Percentiles rank a stretch among this genome's conserved stretches.
phyloP scores from a whole-genome alignment of 331 rosid genomes.

The Acacia pycnantha region DNA sequence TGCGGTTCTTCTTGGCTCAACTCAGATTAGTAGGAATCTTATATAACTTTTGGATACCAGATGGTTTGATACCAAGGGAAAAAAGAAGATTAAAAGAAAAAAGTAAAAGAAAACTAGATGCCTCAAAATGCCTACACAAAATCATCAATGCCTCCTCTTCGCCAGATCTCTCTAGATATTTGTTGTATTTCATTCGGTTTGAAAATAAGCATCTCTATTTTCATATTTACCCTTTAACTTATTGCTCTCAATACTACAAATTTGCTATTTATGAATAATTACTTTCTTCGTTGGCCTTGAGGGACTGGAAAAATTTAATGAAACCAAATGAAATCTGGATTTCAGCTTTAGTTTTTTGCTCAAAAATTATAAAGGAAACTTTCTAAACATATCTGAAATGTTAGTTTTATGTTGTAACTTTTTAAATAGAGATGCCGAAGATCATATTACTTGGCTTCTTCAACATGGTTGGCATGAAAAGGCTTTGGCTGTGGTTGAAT shows the following conservation, averaged over 20 bases:
- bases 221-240: neutral
- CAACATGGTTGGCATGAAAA: constrained; percentile 97
- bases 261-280: neutral
- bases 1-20: neutral
- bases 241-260: neutral
- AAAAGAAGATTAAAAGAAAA: too few relatives aligned
- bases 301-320: neutral
- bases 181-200: constrained; percentile 3
- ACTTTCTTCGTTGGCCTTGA: neutral
- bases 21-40: neutral
- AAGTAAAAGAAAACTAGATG: neutral
- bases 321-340: neutral
- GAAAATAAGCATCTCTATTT: neutral
- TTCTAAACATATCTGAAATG: neutral
- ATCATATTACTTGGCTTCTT: constrained; percentile 98
- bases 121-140: neutral
- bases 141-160: neutral
- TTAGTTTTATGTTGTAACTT: neutral
- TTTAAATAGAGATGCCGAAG: constrained; percentile 81
- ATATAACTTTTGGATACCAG: neutral
- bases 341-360: constrained; percentile 9
- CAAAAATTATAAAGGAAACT: neutral
- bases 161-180: neutral
- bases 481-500: constrained; percentile 94
- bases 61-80: neutral